A percentile compares a stretch with the other conserved stretches of the same genome.
Evolutionary conservation across 2,329 filamentous ascomycete species (phyloP).

Genomic region (Helotiales sp.): DNA sequence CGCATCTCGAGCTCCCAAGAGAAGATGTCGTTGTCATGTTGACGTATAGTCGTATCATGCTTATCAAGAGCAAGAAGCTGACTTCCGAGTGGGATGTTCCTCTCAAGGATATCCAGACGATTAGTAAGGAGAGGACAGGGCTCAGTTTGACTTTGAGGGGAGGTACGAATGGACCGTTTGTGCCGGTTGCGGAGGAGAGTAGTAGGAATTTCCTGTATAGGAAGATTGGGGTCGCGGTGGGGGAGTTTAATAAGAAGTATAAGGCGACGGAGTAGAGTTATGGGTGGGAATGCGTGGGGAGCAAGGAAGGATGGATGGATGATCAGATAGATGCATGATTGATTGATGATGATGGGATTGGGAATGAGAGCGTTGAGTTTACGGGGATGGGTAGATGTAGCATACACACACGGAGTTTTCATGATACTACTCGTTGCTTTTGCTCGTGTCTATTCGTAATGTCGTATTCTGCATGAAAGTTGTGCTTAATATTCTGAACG

Average conservation of each 20-base stretch:
- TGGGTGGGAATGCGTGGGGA: no score
- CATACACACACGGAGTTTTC: constrained; percentile 5
- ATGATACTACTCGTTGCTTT: not conserved
- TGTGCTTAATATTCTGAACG: no score
- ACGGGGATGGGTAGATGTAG: not conserved
- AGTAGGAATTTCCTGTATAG: constrained; percentile 66
- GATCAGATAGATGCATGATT: not conserved
- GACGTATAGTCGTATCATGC: constrained; percentile 84
- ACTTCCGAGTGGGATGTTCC: constrained; percentile 95
- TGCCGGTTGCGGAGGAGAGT: constrained; percentile 90
- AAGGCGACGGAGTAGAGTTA: constrained; percentile 41
- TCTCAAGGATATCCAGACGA: constrained; percentile 94
- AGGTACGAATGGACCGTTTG: constrained; percentile 90
- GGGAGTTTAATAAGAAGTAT: constrained; percentile 68
- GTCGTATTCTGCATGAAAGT: no score
- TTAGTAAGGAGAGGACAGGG: constrained; percentile 94
- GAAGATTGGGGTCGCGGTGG: constrained; percentile 69
- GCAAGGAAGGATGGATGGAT: not conserved
- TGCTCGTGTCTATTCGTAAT: not conserved
- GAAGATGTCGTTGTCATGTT: constrained; percentile 91
- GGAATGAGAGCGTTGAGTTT: not conserved
- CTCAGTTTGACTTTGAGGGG: constrained; percentile 88
- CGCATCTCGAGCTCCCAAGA: constrained; percentile 87
- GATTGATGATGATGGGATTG: not conserved
- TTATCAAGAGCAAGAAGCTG: constrained; percentile 85